These are phyloP conservation scores for Mycena metata DNA, from an alignment of 768 basidiomycete species.

Conservation along the genomic window DNA sequence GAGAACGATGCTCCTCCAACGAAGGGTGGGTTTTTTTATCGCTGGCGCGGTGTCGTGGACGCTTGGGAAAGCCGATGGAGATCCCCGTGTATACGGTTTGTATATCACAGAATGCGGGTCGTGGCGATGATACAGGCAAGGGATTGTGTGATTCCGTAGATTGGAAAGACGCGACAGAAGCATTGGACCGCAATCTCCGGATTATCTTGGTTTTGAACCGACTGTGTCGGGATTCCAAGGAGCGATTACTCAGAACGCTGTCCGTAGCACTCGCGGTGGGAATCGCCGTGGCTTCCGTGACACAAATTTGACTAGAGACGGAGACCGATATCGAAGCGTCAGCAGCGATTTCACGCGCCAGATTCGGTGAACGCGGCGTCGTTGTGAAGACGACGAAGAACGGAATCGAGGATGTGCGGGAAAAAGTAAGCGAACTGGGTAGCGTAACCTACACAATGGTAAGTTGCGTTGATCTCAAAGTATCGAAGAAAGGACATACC, in stretches of 20 bases:
- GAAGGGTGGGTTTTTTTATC: constrained; percentile 43
- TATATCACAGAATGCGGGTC: constrained; percentile 7
- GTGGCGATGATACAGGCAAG: not conserved
- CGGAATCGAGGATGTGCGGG: constrained; percentile 56
- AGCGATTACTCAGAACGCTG: constrained; percentile 4
- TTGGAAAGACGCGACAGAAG: constrained; percentile 18
- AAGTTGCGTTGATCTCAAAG: not conserved
- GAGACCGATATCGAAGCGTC: constrained; percentile 62
- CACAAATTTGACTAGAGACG: constrained; percentile 54
- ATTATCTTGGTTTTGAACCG: constrained; percentile 8
- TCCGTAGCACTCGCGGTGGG: constrained; percentile 36
- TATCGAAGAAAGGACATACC: constrained; percentile 46
- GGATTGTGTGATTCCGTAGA: not conserved
- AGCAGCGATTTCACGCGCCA: constrained; percentile 59
- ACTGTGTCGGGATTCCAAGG: constrained; percentile 14
- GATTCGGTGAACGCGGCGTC: constrained; percentile 49
- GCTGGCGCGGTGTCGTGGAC: constrained; percentile 47
- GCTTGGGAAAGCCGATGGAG: constrained; percentile 64
- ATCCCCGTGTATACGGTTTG: constrained; percentile 52
- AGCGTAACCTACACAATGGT: constrained; percentile 53
- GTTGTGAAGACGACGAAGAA: constrained; percentile 65
- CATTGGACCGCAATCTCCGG: constrained; percentile 18
- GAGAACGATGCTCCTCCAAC: constrained; percentile 42
- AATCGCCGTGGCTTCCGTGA: constrained; percentile 40
- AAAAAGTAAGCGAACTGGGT: constrained; percentile 55